Evolutionary conservation across 306 rosid species (phyloP).

Genomic region (Clitoria ternatea): DNA sequence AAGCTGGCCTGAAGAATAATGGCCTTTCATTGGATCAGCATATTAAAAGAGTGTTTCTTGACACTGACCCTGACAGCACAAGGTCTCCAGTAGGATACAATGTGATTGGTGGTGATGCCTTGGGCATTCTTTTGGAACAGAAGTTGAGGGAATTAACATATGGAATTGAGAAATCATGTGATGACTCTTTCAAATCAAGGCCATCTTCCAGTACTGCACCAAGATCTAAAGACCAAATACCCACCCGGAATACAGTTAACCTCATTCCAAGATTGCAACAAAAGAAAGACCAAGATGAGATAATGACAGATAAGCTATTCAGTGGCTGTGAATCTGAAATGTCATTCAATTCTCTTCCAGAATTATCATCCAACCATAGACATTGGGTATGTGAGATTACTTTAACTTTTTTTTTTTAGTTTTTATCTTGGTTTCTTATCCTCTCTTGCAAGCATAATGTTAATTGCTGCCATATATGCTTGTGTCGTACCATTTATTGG

Average conservation of each 20-base stretch:
- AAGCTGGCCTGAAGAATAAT: slow-evolving; percentile 15
- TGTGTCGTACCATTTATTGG: neutral
- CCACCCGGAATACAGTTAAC: slow-evolving; percentile 33
- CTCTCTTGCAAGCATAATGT: neutral
- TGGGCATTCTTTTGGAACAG: slow-evolving; percentile 72
- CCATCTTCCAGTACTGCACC: slow-evolving; percentile 41
- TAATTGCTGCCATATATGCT: neutral
- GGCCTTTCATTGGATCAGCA: slow-evolving; percentile 29
- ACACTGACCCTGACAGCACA: slow-evolving; percentile 39
- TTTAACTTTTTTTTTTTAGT: neutral
- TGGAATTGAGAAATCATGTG: slow-evolving; percentile 42
- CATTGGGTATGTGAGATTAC: slow-evolving; percentile 40
- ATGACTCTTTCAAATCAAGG: slow-evolving; percentile 30
- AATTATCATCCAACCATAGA: slow-evolving; percentile 38
- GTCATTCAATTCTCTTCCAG: slow-evolving; percentile 31
- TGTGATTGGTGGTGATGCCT: slow-evolving; percentile 59
- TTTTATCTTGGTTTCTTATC: too few relatives aligned
- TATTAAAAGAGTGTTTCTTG: slow-evolving; percentile 41
- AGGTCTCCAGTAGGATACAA: slow-evolving; percentile 55
- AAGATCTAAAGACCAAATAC: slow-evolving; percentile 19
- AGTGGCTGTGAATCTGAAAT: slow-evolving; percentile 32
- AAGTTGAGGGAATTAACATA: slow-evolving; percentile 61
- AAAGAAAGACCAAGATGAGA: slow-evolving; percentile 31
- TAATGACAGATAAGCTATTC: slow-evolving; percentile 19
- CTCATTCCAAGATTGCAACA: slow-evolving; percentile 28